Conservation (phyloP, 2,329 filamentous ascomycete species). For the Phaeosphaeria sp. region DNA sequence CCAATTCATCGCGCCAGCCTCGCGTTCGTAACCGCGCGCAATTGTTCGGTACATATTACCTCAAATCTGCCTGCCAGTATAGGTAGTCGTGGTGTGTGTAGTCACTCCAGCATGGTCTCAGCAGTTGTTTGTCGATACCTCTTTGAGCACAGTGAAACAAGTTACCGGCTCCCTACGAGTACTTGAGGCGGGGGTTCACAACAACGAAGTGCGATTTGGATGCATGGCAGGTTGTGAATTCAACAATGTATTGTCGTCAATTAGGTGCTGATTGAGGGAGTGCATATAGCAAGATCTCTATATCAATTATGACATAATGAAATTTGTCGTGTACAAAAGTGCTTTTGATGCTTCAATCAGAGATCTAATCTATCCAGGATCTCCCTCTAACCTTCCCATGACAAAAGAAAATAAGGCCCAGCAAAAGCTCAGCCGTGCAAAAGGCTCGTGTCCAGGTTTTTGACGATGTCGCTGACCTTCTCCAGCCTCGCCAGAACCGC, state of each 20-base stretch:
- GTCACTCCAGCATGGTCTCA: too few relatives aligned
- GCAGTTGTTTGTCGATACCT: too few relatives aligned
- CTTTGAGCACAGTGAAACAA: too few relatives aligned
- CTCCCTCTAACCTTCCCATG: background rate
- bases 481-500: conserved; percentile 77
- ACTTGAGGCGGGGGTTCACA: too few relatives aligned
- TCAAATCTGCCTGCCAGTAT: too few relatives aligned
- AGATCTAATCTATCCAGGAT: background rate
- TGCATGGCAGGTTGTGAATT: too few relatives aligned
- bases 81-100: too few relatives aligned
- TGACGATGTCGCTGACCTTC: conserved; percentile 80
- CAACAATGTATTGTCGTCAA: too few relatives aligned
- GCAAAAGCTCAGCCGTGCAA: background rate
- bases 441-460: conserved; percentile 46
- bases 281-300: background rate
- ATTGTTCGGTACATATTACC: background rate
- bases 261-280: background rate
- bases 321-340: background rate
- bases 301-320: background rate
- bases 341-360: background rate
- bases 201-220: too few relatives aligned
- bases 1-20: background rate
- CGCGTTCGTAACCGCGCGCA: background rate
- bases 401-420: background rate
- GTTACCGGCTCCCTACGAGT: too few relatives aligned